These are phyloP conservation scores for Pseudogymnoascus verrucosus DNA, from an alignment of 2,329 filamentous ascomycete species.

Conservation along the genomic window DNA sequence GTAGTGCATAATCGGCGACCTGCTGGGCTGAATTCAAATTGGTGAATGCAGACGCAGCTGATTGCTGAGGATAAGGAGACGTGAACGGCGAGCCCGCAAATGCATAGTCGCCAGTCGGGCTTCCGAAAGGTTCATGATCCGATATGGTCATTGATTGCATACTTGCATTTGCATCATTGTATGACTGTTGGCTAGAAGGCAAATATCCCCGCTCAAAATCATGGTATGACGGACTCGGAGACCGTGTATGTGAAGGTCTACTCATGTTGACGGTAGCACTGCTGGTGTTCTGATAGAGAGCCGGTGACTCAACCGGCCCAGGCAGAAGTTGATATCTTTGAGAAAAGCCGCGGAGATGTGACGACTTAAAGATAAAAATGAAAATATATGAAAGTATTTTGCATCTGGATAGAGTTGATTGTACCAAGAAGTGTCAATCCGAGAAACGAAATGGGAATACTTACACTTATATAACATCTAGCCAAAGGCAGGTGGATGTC, in stretches of 20 bases:
- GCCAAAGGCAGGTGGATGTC: background rate
- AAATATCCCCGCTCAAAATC: background rate
- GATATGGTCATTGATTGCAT: conserved; percentile 4
- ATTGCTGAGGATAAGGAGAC: background rate
- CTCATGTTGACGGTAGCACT: background rate
- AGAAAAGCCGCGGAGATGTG: background rate
- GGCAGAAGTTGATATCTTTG: background rate
- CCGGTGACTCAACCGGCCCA: background rate
- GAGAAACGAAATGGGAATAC: conserved; percentile 5
- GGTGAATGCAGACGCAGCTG: background rate
- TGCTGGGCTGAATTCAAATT: background rate
- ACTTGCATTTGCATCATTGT: background rate
- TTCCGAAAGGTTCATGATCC: background rate
- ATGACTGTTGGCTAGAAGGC: background rate
- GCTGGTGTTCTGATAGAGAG: background rate
- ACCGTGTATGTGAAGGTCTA: background rate
- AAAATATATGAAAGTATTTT: background rate
- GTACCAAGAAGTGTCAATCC: background rate
- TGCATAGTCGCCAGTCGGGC: background rate
- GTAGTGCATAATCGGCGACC: background rate
- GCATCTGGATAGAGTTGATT: background rate
- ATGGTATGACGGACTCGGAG: background rate
- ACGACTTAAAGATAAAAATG: background rate
- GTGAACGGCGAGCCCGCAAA: background rate
- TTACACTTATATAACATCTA: conserved; percentile 2